Evolutionary conservation across 495 filamentous ascomycete species (phyloP).

Genomic region (Talaromyces adpressus): DNA sequence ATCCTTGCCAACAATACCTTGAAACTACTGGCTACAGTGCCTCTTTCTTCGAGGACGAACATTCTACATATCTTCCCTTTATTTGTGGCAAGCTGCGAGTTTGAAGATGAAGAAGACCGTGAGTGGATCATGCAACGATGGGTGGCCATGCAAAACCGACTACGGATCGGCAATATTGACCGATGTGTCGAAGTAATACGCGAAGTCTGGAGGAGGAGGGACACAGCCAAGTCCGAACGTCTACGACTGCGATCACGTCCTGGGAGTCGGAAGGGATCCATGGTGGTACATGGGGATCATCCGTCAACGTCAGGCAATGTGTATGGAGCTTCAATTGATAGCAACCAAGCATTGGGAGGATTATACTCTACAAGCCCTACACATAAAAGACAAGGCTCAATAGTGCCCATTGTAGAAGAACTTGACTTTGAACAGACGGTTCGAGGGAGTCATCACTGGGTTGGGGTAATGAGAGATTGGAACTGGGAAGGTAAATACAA

Average conservation of each 20-base stretch:
- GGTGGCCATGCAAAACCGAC: conserved; percentile 52
- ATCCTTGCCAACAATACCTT: conserved; percentile 58
- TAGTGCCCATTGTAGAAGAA: conserved; percentile 32
- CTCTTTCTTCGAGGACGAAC: conserved; percentile 53
- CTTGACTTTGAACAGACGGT: conserved; percentile 61
- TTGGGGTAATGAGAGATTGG: conserved; percentile 74
- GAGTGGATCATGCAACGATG: conserved; percentile 65
- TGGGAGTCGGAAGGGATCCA: conserved; percentile 12
- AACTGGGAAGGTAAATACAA: conserved; percentile 62
- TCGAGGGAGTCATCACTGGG: conserved; percentile 64
- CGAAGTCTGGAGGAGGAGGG: conserved; percentile 58
- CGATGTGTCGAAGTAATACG: conserved; percentile 70
- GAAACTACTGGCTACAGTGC: conserved; percentile 56
- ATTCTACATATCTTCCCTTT: conserved; percentile 77
- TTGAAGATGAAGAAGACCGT: conserved; percentile 51
- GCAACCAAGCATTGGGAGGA: not conserved
- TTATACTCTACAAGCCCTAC: conserved; percentile 2
- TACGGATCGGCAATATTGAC: conserved; percentile 69
- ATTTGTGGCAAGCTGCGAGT: conserved; percentile 65
- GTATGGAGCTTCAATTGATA: not conserved
- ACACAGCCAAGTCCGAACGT: conserved; percentile 37
- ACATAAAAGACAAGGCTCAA: conserved; percentile 22
- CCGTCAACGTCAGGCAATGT: not conserved
- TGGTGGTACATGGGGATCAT: not conserved
- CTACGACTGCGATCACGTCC: conserved; percentile 7